phyloP scores from a whole-genome alignment of 805 yeast species.

The Myxozyma kluyveri region DNA sequence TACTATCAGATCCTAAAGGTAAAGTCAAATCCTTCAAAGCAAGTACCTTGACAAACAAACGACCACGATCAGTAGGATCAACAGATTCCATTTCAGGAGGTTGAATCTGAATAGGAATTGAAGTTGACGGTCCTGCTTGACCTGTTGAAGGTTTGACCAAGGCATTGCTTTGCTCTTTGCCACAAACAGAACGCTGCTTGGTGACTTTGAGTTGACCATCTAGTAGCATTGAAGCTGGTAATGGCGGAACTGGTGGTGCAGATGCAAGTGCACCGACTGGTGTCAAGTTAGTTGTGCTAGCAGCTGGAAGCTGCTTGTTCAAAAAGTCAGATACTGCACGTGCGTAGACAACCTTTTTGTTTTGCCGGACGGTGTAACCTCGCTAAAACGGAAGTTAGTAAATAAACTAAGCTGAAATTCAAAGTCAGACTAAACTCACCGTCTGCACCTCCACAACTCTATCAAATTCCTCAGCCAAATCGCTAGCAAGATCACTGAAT shows the following conservation, averaged over 20 bases:
- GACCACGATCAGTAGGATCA: slow-evolving; percentile 44
- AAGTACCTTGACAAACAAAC: slow-evolving; percentile 47
- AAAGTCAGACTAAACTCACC: slow-evolving; percentile 2
- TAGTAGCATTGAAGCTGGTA: slow-evolving; percentile 1
- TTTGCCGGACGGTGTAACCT: slow-evolving; percentile 26
- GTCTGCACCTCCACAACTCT: slow-evolving; percentile 20
- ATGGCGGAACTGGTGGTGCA: not conserved
- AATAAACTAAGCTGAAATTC: not conserved
- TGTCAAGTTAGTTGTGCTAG: not conserved
- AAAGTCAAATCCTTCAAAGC: slow-evolving; percentile 48
- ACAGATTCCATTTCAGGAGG: not conserved
- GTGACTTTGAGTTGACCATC: not conserved
- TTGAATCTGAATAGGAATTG: not conserved
- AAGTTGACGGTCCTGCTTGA: not conserved
- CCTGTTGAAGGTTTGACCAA: not conserved
- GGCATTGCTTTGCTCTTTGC: not conserved
- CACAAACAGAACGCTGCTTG: not conserved
- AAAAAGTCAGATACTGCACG: slow-evolving; percentile 17
- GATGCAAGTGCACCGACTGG: not conserved
- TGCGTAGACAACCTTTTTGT: slow-evolving; percentile 23
- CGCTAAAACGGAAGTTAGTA: slow-evolving; percentile 11
- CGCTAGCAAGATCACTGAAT: slow-evolving; percentile 14
- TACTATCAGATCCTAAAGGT: slow-evolving; percentile 37
- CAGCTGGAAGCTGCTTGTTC: slow-evolving; percentile 1
- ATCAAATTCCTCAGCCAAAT: slow-evolving; percentile 23